A percentile compares a stretch with the other conserved stretches of the same genome.
Evolutionary conservation across 306 rosid genomes (phyloP).

Genomic region (Lathyrus oleraceus): DNA sequence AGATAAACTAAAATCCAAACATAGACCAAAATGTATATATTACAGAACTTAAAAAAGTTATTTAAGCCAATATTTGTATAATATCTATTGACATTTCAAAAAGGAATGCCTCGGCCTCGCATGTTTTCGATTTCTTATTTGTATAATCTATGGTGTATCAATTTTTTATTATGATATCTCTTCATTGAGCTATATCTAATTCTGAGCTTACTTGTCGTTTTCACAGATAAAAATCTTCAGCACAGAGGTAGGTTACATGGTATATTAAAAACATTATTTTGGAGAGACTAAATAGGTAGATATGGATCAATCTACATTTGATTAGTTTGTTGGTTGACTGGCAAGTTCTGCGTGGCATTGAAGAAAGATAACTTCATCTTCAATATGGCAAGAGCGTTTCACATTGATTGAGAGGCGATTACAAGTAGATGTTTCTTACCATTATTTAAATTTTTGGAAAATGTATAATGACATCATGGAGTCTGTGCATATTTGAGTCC

Average conservation of each 20-base stretch:
- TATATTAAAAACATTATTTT: conserved; percentile 32
- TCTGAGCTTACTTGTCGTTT: conserved; percentile 22
- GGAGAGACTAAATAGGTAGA: conserved; percentile 34
- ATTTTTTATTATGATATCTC: not conserved
- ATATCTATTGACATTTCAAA: conserved; percentile 24
- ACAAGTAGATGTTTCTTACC: not conserved
- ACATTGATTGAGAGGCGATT: conserved; percentile 32
- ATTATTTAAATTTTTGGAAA: not conserved
- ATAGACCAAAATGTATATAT: not conserved
- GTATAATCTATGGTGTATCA: not conserved
- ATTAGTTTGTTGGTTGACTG: conserved; percentile 14
- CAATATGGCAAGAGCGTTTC: conserved; percentile 16
- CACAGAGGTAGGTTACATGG: conserved; percentile 31
- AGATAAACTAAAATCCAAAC: not conserved
- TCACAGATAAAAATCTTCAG: conserved; percentile 38
- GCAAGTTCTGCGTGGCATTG: conserved; percentile 20
- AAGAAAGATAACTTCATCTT: conserved; percentile 22
- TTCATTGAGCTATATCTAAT: conserved; percentile 9
- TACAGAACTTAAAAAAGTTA: not conserved
- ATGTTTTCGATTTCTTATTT: not conserved
- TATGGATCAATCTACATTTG: conserved; percentile 22
- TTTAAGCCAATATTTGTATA: not conserved
- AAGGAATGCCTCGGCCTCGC: not conserved
- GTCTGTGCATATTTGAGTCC: not conserved
- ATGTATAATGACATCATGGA: not conserved